A percentile compares a stretch with the other conserved stretches of the same genome.
Evolutionary conservation across 441 rosid species (phyloP).

Genomic region (Gossypium gossypioides): DNA sequence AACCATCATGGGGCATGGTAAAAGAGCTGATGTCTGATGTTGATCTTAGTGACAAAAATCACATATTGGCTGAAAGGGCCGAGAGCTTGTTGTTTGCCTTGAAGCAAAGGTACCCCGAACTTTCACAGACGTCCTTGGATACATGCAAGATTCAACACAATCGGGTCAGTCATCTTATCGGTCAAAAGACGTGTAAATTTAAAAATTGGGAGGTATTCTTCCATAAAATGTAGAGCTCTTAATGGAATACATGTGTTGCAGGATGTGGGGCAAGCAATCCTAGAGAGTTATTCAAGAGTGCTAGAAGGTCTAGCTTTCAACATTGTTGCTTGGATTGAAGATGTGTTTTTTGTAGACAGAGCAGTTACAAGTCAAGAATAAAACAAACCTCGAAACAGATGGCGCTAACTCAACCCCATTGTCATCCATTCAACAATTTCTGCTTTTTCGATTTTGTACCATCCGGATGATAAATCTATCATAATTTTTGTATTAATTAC

Average conservation of each 20-base stretch:
- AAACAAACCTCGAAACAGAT: neutral
- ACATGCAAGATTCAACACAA: conserved; percentile 64
- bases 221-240: neutral
- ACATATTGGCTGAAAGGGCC: conserved; percentile 48
- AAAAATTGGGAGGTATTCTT: neutral
- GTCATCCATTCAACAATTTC: neutral
- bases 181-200: neutral
- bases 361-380: conserved; percentile 42
- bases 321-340: conserved; percentile 90
- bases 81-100: conserved; percentile 48
- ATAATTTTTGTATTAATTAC: neutral
- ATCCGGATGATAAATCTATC: neutral
- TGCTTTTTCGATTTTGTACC: neutral
- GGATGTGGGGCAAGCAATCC: conserved; percentile 87
- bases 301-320: conserved; percentile 91
- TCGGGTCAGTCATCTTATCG: conserved; percentile 27
- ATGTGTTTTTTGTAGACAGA: conserved; percentile 70
- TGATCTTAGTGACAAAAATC: conserved; percentile 56
- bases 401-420: conserved; percentile 14
- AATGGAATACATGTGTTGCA: conserved; percentile 22
- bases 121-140: conserved; percentile 59
- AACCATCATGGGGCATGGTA: conserved; percentile 58
- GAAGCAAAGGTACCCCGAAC: conserved; percentile 62
- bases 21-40: conserved; percentile 45
- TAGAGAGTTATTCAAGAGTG: conserved; percentile 91